Percentiles rank a stretch among this genome's conserved stretches.
Evolutionary conservation across 805 yeast genomes (phyloP).

Genomic region (Jamesozyma hellenica): DNA sequence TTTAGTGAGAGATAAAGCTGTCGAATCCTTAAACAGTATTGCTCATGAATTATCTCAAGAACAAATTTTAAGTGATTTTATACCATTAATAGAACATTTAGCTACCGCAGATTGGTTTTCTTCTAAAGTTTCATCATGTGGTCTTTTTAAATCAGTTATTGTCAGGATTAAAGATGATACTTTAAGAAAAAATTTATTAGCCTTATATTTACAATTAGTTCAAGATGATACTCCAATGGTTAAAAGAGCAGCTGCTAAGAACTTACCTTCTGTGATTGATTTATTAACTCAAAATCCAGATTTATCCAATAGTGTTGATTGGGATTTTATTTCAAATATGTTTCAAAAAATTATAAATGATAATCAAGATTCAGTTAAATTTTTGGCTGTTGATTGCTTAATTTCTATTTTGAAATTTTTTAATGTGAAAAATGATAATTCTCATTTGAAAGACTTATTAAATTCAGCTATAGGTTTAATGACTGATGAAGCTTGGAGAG

Average conservation of each 20-base stretch:
- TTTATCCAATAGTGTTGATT: constrained; percentile 45
- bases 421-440: constrained; percentile 44
- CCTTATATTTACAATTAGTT: constrained; percentile 58
- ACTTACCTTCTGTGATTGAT: constrained; percentile 66
- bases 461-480: constrained; percentile 60
- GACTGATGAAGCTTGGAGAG: constrained; percentile 93
- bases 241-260: constrained; percentile 83
- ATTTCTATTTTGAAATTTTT: constrained; percentile 69
- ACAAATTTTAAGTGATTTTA: constrained; percentile 56
- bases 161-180: constrained; percentile 43
- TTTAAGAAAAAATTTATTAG: constrained; percentile 51
- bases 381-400: constrained; percentile 78
- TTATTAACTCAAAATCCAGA: constrained; percentile 41
- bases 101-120: constrained; percentile 93
- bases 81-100: constrained; percentile 68
- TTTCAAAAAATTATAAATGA: constrained; percentile 69
- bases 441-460: constrained; percentile 55
- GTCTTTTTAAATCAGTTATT: constrained; percentile 65
- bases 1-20: constrained; percentile 88
- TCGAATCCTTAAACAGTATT: constrained; percentile 67
- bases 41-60: constrained; percentile 50
- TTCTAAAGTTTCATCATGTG: constrained; percentile 82
- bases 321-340: constrained; percentile 75
- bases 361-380: constrained; percentile 90
- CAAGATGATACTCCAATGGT: constrained; percentile 97